Conservation (phyloP, 768 basidiomycete genomes). For the Tulasnella sp. region DNA sequence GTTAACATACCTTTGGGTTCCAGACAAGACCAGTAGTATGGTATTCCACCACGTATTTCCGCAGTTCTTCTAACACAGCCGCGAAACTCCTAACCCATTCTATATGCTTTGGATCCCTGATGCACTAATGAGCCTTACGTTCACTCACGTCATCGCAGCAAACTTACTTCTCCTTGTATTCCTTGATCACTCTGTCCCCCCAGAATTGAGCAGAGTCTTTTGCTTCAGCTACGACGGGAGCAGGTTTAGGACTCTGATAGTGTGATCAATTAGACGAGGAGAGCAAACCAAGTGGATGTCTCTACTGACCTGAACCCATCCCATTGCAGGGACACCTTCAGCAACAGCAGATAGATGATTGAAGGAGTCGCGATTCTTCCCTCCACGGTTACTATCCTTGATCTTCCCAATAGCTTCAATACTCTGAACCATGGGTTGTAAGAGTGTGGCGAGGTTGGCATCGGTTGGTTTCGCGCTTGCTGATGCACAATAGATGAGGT, state of each 20-base stretch:
- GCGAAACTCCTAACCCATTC: conserved; percentile 77
- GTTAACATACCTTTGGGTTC: conserved; percentile 58
- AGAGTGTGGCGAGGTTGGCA: conserved; percentile 40
- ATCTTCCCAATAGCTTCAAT: conserved; percentile 66
- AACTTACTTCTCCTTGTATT: conserved; percentile 80
- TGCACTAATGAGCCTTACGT: not conserved
- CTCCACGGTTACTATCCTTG: conserved; percentile 54
- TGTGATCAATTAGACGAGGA: conserved; percentile 1
- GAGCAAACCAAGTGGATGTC: too few species aligned
- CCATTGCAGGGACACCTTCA: conserved; percentile 68
- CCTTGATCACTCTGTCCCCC: conserved; percentile 78
- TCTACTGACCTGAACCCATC: conserved; percentile 84
- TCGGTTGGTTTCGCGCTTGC: conserved; percentile 66
- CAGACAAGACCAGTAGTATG: conserved; percentile 79
- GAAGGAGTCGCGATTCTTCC: conserved; percentile 62
- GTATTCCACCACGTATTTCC: conserved; percentile 70
- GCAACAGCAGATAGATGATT: conserved; percentile 69
- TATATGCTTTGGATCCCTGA: conserved; percentile 73
- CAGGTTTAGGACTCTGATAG: conserved; percentile 64
- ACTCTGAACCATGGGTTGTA: conserved; percentile 54
- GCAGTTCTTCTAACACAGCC: conserved; percentile 59
- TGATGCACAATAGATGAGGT: conserved; percentile 51
- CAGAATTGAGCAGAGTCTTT: conserved; percentile 84
- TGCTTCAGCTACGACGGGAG: conserved; percentile 60
- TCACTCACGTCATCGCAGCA: not conserved